phyloP scores from a whole-genome alignment of 2,329 filamentous ascomycete genomes.

The Chaetomiaceae sp. region DNA sequence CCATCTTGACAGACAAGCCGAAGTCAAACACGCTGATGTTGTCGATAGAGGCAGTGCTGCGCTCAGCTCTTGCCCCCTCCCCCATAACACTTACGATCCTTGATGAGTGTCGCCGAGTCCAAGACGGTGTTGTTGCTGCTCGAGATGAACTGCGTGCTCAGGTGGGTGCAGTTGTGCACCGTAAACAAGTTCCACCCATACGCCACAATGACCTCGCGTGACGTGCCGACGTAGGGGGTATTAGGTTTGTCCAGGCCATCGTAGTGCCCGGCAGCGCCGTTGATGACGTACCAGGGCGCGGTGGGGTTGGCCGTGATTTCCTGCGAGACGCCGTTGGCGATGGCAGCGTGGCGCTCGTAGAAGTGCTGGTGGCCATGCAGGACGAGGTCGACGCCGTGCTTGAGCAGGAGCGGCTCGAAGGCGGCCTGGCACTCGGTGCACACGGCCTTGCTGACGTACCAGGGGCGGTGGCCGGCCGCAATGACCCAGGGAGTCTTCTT shows the following conservation, averaged over 20 bases:
- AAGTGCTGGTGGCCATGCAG: slow-evolving; percentile 22
- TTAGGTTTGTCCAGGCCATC: neutral
- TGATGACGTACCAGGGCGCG: neutral
- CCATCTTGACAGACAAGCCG: no score
- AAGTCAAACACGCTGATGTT: no score
- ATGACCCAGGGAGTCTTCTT: slow-evolving; percentile 24
- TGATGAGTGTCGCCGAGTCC: neutral
- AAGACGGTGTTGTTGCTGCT: neutral
- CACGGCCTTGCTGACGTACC: slow-evolving; percentile 14
- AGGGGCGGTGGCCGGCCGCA: slow-evolving; percentile 23
- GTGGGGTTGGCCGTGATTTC: neutral
- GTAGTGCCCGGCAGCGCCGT: neutral
- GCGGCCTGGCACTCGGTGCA: slow-evolving; percentile 2
- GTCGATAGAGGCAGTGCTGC: no score
- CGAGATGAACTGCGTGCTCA: neutral
- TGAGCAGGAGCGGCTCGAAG: slow-evolving; percentile 13
- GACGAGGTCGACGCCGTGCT: slow-evolving; percentile 19
- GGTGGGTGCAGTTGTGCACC: neutral
- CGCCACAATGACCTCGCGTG: neutral
- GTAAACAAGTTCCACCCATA: neutral
- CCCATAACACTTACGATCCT: neutral
- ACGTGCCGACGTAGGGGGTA: neutral
- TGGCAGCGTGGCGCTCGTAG: slow-evolving; percentile 21
- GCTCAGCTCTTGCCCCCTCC: neutral
- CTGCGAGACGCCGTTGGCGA: neutral